Evolutionary conservation across 139 green algal species (phyloP).

Genomic region (Yamagishiella unicocca): DNA sequence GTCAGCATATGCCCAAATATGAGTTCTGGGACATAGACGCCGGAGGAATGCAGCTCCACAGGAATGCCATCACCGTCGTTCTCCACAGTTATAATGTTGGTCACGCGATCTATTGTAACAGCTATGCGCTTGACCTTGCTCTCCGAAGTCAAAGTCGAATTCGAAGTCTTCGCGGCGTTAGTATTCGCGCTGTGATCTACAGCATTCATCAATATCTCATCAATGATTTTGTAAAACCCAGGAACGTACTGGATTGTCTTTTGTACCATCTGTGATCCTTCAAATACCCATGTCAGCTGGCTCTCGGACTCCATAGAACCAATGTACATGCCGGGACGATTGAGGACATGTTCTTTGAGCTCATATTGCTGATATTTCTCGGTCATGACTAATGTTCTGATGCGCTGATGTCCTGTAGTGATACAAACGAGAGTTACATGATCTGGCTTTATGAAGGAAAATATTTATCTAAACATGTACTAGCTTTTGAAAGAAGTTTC

Average conservation of each 20-base stretch:
- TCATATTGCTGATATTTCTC: too few relatives aligned
- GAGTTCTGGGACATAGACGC: conserved; percentile 73
- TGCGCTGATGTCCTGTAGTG: too few relatives aligned
- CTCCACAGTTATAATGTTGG: conserved; percentile 52
- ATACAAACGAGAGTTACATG: too few relatives aligned
- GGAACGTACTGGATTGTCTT: conserved; percentile 60
- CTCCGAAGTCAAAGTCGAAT: not conserved
- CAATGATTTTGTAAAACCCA: conserved; percentile 78
- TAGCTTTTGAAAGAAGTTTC: too few relatives aligned
- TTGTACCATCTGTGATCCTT: not conserved
- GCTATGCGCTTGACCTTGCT: conserved; percentile 52
- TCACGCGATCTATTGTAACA: conserved; percentile 40
- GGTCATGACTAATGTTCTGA: too few relatives aligned
- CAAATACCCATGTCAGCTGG: not conserved
- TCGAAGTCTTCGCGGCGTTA: too few relatives aligned
- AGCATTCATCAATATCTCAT: conserved; percentile 80
- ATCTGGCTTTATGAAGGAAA: too few relatives aligned
- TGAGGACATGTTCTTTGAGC: conserved; percentile 46
- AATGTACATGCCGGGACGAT: conserved; percentile 40
- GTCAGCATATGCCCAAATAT: conserved; percentile 81
- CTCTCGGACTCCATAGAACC: not conserved
- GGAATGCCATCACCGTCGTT: conserved; percentile 74
- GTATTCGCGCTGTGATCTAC: conserved; percentile 74
- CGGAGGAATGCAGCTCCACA: conserved; percentile 53
- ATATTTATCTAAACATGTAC: too few relatives aligned